Evolutionary conservation across 1,139 yeast species (phyloP).

Genomic region (Debaryomycetaceae sp.): DNA sequence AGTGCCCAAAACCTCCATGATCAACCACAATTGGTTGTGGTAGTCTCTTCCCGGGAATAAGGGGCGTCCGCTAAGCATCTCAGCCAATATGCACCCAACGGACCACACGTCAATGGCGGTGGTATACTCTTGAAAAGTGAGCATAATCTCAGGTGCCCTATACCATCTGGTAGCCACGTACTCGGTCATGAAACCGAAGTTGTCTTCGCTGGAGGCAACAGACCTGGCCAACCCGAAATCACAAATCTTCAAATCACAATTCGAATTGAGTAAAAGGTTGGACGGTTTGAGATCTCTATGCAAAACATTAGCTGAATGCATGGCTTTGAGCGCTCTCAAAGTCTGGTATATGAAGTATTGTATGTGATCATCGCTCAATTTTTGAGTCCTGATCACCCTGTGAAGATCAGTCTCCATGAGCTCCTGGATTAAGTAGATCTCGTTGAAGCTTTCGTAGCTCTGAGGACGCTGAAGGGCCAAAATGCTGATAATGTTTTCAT

Average conservation of each 20-base stretch:
- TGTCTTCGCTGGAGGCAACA: constrained; percentile 28
- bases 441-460: constrained; percentile 70
- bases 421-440: constrained; percentile 91
- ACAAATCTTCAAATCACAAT: constrained; percentile 91
- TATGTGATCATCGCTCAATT: constrained; percentile 84
- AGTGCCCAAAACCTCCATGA: constrained; percentile 87
- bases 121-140: constrained; percentile 88
- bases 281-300: constrained; percentile 94
- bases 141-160: constrained; percentile 96
- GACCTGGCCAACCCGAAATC: constrained; percentile 90
- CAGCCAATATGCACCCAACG: constrained; percentile 93
- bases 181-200: constrained; percentile 82
- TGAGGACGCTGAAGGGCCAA: constrained; percentile 89
- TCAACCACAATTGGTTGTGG: constrained; percentile 81
- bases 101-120: constrained; percentile 97
- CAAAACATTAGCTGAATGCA: constrained; percentile 87
- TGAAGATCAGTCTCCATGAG: constrained; percentile 95
- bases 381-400: constrained; percentile 83
- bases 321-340: constrained; percentile 79
- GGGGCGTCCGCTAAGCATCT: constrained; percentile 83
- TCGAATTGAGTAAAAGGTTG: constrained; percentile 79
- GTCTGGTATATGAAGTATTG: constrained; percentile 93
- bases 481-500: constrained; percentile 88
- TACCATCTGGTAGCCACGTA: constrained; percentile 98
- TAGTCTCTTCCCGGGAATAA: constrained; percentile 94